Percentiles rank a stretch among this genome's conserved stretches.
phyloP scores from a whole-genome alignment of 768 basidiomycete genomes.

The Russula sp. region DNA sequence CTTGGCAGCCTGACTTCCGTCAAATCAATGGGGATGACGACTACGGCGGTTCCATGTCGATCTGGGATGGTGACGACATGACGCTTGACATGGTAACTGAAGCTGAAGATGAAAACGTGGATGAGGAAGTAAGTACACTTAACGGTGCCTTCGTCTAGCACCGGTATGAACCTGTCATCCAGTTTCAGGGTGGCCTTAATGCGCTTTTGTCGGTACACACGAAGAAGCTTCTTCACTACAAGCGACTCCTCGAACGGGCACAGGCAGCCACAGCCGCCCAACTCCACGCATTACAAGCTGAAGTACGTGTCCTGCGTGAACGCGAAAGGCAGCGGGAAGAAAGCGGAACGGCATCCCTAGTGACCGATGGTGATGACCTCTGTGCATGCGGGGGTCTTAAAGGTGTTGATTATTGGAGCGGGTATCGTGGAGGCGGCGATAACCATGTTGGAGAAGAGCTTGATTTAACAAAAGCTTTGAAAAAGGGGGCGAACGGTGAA shows the following conservation, averaged over 20 bases:
- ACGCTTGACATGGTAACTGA: conserved; percentile 66
- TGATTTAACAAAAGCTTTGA: conserved; percentile 44
- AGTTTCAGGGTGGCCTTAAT: conserved; percentile 42
- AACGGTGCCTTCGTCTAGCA: neutral
- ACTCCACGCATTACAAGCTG: conserved; percentile 78
- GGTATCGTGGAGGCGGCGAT: conserved; percentile 45
- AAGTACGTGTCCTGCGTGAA: conserved; percentile 59
- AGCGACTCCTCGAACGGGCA: conserved; percentile 70
- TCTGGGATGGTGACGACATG: conserved; percentile 52
- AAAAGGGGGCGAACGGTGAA: conserved; percentile 39
- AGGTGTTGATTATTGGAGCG: conserved; percentile 65
- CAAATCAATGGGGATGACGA: conserved; percentile 25
- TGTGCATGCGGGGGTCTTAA: conserved; percentile 56
- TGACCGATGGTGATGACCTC: conserved; percentile 27
- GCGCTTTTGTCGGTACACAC: conserved; percentile 37
- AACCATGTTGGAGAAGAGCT: conserved; percentile 42
- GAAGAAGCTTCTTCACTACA: conserved; percentile 62
- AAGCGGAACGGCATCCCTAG: conserved; percentile 17
- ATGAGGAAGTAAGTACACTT: conserved; percentile 52
- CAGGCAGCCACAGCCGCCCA: conserved; percentile 76
- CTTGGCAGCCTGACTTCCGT: conserved; percentile 18
- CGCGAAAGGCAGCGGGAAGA: conserved; percentile 29
- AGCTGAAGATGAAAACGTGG: conserved; percentile 49
- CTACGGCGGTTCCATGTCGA: conserved; percentile 27
- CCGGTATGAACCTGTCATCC: conserved; percentile 1